Evolutionary conservation across 108 stramenopile species (phyloP), one percentile per base, ranked within the genome.

Genomic region (Pseudonitzschia multiseries): DNA sequence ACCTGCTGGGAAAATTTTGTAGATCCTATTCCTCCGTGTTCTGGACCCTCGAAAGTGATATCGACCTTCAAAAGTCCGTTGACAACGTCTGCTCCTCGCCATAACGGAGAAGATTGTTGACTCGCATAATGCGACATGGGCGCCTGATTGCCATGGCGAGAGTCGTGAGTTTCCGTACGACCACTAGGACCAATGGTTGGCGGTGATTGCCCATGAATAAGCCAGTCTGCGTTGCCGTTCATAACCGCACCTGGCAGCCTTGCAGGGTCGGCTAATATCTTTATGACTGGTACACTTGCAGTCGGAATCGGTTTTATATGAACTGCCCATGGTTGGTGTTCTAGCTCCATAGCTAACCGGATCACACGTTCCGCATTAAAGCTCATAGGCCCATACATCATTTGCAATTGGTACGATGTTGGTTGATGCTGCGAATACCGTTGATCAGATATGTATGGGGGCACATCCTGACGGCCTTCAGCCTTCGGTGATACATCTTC

Each of bases 11-110:
- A 93, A 72, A 89, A 96, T 13, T 79, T 79, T 0, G 92, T 95
- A 14, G 92, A 93, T n/a, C 92, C 93, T 67, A 96, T 90, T 24
- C 96, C 95, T 72, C 96, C 96, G 76, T 98, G 96, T 69, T 91
- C 89, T 10, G 87, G 91, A 53, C 93, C 93, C 69, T 97, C 96
- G 74, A 98, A 96, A 21, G 96, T 95, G 36, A 98, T 97, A 81
- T 98, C 97, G 4, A 98, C 84, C 12, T 87, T 85, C 56, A 93
- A 71, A 56, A 93, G 68, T 43, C 92, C 92, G 70, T 93, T 95
- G 77, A 91, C 88, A 18, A 92, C 82, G 66, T 95, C 94, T 28
- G 94, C 88, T 28, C 94, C 94, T 41, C 94, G 85, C 94, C 94
- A 95, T n/a, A 80, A 68, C 48, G 81, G 72, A 60, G 78, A 72